Conservation (phyloP, 495 filamentous ascomycete species). For the Penicillium verhagenii region DNA sequence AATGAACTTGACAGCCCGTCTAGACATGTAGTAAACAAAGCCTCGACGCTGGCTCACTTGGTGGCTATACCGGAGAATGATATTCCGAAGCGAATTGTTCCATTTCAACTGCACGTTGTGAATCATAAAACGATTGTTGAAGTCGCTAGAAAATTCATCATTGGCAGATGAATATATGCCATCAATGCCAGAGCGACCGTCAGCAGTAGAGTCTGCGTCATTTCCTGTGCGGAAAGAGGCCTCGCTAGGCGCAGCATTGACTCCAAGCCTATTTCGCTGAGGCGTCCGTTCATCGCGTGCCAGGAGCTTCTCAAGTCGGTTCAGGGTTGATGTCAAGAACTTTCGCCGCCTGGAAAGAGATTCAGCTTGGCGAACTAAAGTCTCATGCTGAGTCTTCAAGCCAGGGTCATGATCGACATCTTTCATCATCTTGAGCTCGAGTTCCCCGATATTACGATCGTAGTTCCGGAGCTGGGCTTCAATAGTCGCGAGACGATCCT, state of each 20-base stretch:
- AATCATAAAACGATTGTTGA: conserved; percentile 97
- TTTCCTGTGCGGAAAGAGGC: conserved; percentile 41
- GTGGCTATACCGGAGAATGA: conserved; percentile 94
- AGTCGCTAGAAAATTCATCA: conserved; percentile 79
- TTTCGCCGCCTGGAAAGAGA: conserved; percentile 70
- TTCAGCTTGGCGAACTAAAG: conserved; percentile 65
- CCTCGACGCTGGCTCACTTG: conserved; percentile 94
- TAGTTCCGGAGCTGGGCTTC: conserved; percentile 74
- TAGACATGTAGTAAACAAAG: conserved; percentile 96
- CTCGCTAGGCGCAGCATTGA: conserved; percentile 43
- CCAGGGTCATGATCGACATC: conserved; percentile 53
- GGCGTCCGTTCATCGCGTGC: conserved; percentile 34
- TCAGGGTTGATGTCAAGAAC: conserved; percentile 74
- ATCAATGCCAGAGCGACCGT: conserved; percentile 40
- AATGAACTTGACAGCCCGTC: conserved; percentile 95
- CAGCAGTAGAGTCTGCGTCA: conserved; percentile 47
- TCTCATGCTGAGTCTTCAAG: conserved; percentile 60
- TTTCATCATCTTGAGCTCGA: conserved; percentile 59
- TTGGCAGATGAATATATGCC: conserved; percentile 40
- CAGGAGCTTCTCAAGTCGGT: conserved; percentile 60
- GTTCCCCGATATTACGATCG: conserved; percentile 60
- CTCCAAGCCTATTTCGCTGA: conserved; percentile 25
- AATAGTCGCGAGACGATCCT: conserved; percentile 73
- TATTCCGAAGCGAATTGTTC: conserved; percentile 95
- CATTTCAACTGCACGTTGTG: conserved; percentile 98